phyloP scores from a whole-genome alignment of 352 stramenopile species.

The Phytopythium helicoides region DNA sequence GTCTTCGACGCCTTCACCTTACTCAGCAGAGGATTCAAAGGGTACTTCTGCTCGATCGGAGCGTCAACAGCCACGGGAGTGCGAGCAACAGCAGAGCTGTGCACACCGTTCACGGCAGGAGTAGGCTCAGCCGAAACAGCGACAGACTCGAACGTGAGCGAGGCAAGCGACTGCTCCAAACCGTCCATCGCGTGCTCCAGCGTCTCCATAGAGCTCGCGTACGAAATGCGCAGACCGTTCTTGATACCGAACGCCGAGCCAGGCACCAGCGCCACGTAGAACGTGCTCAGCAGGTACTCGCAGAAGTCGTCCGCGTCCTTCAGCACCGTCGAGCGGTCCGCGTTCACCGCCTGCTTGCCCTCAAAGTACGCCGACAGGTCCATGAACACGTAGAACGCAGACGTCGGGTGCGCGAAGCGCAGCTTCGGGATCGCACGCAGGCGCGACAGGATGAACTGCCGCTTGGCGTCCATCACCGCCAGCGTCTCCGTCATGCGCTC shows the following conservation, averaged over 20 bases:
- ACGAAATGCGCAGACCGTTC: conserved; percentile 93
- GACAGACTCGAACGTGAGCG: too few species aligned
- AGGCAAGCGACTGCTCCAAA: conserved; percentile 20
- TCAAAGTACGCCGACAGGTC: conserved; percentile 81
- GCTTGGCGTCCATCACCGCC: conserved; percentile 74
- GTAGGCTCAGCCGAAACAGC: too few species aligned
- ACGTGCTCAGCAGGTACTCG: conserved; percentile 89
- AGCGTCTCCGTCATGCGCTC: conserved; percentile 53
- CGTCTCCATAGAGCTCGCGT: conserved; percentile 92
- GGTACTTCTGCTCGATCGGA: conserved; percentile 53
- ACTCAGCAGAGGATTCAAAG: conserved; percentile 78
- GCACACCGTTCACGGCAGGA: too few species aligned
- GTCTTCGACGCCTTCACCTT: conserved; percentile 88
- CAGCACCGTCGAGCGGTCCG: conserved; percentile 22
- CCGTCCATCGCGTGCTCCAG: conserved; percentile 64
- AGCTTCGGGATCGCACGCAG: conserved; percentile 83
- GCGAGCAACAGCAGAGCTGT: too few species aligned
- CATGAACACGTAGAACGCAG: conserved; percentile 96
- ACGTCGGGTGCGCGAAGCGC: conserved; percentile 79
- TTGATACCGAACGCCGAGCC: conserved; percentile 95
- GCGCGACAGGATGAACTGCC: conserved; percentile 86
- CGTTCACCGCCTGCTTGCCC: conserved; percentile 40
- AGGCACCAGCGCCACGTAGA: conserved; percentile 91
- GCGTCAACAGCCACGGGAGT: too few species aligned
- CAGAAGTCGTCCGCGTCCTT: conserved; percentile 74